Conservation (phyloP, 257 asterid genomes). For the Apocynum venetum region DNA sequence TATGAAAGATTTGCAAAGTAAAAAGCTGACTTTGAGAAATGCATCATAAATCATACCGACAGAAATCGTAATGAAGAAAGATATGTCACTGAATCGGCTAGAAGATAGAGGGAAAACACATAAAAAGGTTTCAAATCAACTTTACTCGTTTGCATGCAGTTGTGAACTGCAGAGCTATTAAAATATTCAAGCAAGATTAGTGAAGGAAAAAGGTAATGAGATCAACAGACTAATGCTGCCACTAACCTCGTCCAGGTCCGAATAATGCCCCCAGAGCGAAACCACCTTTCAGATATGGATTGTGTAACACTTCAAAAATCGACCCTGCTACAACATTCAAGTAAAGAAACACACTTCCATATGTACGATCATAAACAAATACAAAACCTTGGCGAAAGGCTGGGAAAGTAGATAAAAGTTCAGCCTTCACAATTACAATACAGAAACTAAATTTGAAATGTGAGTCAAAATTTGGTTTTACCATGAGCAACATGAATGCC, state of each 20-base stretch:
- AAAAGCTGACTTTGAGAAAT: background rate
- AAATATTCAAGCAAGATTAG: background rate
- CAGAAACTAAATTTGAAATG: constrained; percentile 5
- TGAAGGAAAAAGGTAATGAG: background rate
- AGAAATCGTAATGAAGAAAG: background rate
- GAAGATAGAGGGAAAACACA: background rate
- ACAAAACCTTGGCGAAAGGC: background rate
- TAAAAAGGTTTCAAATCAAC: background rate
- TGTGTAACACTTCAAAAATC: constrained; percentile 65
- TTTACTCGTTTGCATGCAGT: background rate
- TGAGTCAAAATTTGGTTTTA: constrained; percentile 17
- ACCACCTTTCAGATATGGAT: constrained; percentile 84
- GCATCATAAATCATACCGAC: background rate
- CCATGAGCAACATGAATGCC: constrained; percentile 92
- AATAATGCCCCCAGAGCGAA: constrained; percentile 81
- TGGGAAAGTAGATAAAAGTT: background rate
- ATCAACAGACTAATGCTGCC: background rate
- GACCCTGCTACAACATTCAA: constrained; percentile 38
- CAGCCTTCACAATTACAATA: background rate
- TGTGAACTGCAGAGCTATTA: background rate
- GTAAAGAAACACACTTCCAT: background rate
- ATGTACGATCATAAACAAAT: background rate
- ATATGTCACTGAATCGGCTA: background rate
- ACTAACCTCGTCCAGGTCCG: constrained; percentile 98
- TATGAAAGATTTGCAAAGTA: too few species aligned